Evolutionary conservation across 257 asterid genomes (phyloP).

Genomic region (Rauvolfia tetraphylla): DNA sequence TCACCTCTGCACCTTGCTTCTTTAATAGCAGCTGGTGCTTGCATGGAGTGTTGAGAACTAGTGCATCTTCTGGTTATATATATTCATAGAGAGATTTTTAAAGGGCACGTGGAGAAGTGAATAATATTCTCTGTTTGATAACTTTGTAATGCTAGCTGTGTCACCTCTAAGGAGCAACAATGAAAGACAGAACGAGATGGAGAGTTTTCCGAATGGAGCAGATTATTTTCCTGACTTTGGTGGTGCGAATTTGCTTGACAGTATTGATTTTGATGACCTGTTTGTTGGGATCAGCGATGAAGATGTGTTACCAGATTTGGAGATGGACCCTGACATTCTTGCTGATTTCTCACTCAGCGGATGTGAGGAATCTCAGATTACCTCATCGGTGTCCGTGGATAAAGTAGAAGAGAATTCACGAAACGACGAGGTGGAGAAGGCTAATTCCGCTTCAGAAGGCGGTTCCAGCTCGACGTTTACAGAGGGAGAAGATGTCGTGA

Average conservation of each 20-base stretch:
- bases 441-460: conserved; percentile 35
- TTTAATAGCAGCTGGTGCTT: neutral
- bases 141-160: conserved; percentile 59
- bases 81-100: neutral
- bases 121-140: neutral
- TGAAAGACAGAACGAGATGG: conserved; percentile 51
- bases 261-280: conserved; percentile 76
- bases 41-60: neutral
- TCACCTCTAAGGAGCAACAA: conserved; percentile 46
- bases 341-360: conserved; percentile 57
- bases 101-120: neutral
- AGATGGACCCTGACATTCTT: conserved; percentile 66
- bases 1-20: neutral
- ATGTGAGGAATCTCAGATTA: conserved; percentile 40
- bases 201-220: conserved; percentile 35
- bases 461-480: conserved; percentile 41
- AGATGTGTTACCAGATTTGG: conserved; percentile 66
- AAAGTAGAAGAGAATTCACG: conserved; percentile 29
- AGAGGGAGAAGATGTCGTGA: conserved; percentile 36
- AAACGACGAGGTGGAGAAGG: conserved; percentile 26
- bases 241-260: conserved; percentile 55
- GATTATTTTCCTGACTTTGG: conserved; percentile 55
- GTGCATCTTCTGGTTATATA: neutral
- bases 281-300: conserved; percentile 67
- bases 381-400: conserved; percentile 12